These are phyloP conservation scores for Senna tora DNA, from an alignment of 306 rosid genomes.

Conservation along the genomic window DNA sequence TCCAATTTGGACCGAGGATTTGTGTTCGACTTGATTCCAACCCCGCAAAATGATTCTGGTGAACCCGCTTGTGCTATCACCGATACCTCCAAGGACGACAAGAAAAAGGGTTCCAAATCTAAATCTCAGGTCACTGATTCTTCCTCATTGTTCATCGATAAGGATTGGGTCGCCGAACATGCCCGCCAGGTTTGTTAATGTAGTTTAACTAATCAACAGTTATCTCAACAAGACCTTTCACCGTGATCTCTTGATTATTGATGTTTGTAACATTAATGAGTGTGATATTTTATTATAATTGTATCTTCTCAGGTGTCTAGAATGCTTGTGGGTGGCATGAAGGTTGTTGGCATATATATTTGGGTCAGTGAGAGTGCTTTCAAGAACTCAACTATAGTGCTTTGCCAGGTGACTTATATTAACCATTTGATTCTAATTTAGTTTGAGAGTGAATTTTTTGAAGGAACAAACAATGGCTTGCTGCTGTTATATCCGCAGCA, in stretches of 20 bases:
- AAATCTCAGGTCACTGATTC: conserved; percentile 62
- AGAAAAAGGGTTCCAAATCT: conserved; percentile 64
- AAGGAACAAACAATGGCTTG: neutral
- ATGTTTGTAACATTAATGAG: neutral
- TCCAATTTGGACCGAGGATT: conserved; percentile 74
- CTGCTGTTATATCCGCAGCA: neutral
- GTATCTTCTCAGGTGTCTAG: conserved; percentile 55
- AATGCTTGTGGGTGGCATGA: conserved; percentile 88
- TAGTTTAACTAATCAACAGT: neutral
- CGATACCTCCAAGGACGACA: conserved; percentile 60
- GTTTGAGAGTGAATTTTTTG: neutral
- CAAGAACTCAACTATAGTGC: conserved; percentile 77
- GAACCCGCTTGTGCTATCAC: conserved; percentile 61
- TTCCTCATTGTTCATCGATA: conserved; percentile 65
- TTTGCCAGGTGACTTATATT: conserved; percentile 64
- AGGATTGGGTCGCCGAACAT: conserved; percentile 91
- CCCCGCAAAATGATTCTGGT: conserved; percentile 76
- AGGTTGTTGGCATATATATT: conserved; percentile 74
- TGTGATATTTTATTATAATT: neutral
- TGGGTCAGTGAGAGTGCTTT: conserved; percentile 70
- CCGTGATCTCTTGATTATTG: neutral
- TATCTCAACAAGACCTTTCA: neutral
- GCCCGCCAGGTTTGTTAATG: conserved; percentile 75
- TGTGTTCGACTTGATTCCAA: conserved; percentile 74
- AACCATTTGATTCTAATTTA: neutral